Base-by-base conservation (phyloP, 2,329 filamentous ascomycete genomes). In the Hysterium pulicare region DNA sequence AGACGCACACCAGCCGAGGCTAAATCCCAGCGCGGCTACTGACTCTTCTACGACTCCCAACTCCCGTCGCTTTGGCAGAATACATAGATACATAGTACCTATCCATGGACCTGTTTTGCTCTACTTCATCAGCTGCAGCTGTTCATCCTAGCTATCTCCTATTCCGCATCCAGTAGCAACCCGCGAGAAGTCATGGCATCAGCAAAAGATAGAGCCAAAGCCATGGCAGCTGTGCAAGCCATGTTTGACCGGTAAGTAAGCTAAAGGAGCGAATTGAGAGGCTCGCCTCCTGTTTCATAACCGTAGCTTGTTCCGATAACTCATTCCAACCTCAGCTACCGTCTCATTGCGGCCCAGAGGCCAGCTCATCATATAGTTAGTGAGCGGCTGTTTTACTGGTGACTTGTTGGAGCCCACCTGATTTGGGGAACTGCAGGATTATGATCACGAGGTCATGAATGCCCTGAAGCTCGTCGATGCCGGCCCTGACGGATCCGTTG, bases 381-480 rank as follows among this genome's bases (percentile, higher is more conserved):
- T 38, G 44, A 57, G 13, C 13, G 24, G 24, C 24, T 8, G 7
- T 28, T n/a, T n/a, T n/a, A n/a, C n/a, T n/a, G n/a, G n/a, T n/a
- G n/a, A n/a, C n/a, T n/a, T n/a, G n/a, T n/a, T n/a, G 19, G 19
- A 3, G 8, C 21, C 15, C 21, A 20, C 11, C 34, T 24, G n/a
- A 37, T 22, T 20, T 3, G 16, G 2, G 7, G 15, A 5, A 16
- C 2, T 6, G n/a, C 33, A 68, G 64, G 64, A 67, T 42, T 69
- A 64, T 40, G 66, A 69, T 42, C 48, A 50, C 32, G 53, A 64
- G 32, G 61, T 68, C 23, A 68, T 69, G 66, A 44, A 61, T 5
- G 58, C 57, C 22, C 38, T 68, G 49, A 60, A 64, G 41, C 45
- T 69, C 13, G 45, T 68, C 30, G 64, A 68, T 46, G 66, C 66